Percentiles rank a stretch among this genome's conserved stretches.
phyloP scores from a whole-genome alignment of 2,329 filamentous ascomycete species.

The Arthrinium phaeospermum region DNA sequence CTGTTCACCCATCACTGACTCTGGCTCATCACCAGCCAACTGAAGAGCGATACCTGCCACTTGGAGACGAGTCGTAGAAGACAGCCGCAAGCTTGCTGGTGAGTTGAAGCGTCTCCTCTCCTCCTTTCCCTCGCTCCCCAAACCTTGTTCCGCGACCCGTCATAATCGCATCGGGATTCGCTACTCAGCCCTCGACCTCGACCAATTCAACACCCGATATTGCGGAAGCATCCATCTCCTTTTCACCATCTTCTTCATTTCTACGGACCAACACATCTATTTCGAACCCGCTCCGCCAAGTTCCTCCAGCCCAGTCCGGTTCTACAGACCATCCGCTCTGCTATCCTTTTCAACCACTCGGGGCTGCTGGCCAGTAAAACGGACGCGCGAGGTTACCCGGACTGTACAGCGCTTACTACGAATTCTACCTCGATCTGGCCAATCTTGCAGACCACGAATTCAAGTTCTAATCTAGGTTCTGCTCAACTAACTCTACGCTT shows the following conservation, averaged over 20 bases:
- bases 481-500: slow-evolving; percentile 14
- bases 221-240: slow-evolving; percentile 5
- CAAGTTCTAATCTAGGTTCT: neutral
- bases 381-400: neutral
- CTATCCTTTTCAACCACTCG: neutral
- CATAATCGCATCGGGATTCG: slow-evolving; percentile 11
- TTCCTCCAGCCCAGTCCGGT: neutral
- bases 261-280: neutral
- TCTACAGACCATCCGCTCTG: neutral
- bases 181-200: neutral
- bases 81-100: slow-evolving; percentile 1
- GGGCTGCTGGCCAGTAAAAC: neutral
- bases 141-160: slow-evolving; percentile 17
- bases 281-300: neutral
- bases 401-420: slow-evolving; percentile 5
- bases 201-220: neutral
- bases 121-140: neutral
- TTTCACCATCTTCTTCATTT: neutral
- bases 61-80: slow-evolving; percentile 11
- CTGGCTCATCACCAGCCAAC: slow-evolving; percentile 6
- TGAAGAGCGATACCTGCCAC: neutral
- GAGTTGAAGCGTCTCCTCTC: neutral
- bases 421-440: neutral
- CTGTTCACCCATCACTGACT: slow-evolving; percentile 14
- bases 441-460: neutral